Evolutionary conservation across 2,329 filamentous ascomycete genomes (phyloP).

Genomic region (Colletotrichum sp.): DNA sequence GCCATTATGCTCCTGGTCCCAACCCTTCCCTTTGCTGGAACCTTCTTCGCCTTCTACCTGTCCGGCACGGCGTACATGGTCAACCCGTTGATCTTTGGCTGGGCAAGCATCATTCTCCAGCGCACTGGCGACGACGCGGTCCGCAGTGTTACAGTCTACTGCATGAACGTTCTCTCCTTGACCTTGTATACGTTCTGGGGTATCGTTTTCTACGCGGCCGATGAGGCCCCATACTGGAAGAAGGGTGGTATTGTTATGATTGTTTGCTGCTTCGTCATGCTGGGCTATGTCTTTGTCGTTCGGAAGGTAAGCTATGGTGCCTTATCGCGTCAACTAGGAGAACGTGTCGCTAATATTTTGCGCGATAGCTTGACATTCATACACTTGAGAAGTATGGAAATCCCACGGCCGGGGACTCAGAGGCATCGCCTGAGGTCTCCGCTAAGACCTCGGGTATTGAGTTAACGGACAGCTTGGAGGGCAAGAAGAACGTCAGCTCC

Average conservation of each 20-base stretch:
- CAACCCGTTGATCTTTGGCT: conserved; percentile 43
- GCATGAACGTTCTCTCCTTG: conserved; percentile 41
- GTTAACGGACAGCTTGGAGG: not conserved
- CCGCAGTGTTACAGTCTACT: conserved; percentile 39
- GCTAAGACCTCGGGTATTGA: not conserved
- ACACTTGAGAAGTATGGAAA: not conserved
- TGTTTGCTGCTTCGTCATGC: conserved; percentile 15
- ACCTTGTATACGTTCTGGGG: conserved; percentile 46
- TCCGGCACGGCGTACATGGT: conserved; percentile 44
- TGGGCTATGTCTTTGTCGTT: conserved; percentile 15
- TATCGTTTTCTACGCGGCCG: conserved; percentile 38
- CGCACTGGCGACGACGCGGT: conserved; percentile 41
- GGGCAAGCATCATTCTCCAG: conserved; percentile 42
- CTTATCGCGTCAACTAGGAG: not conserved
- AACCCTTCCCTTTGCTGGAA: conserved; percentile 29
- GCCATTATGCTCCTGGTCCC: conserved; percentile 37
- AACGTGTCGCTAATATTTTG: not conserved
- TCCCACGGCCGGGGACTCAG: not conserved
- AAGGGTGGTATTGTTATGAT: conserved; percentile 42
- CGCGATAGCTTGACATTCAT: not conserved
- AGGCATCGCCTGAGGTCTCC: not conserved
- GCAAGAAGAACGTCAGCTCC: not conserved
- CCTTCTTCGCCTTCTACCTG: conserved; percentile 36
- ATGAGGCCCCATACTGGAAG: conserved; percentile 40
- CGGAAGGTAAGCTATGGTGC: conserved; percentile 1